Percentiles rank a stretch among this genome's conserved stretches.
phyloP scores from a whole-genome alignment of 2,329 filamentous ascomycete species.

The Zymoseptoria tritici region DNA sequence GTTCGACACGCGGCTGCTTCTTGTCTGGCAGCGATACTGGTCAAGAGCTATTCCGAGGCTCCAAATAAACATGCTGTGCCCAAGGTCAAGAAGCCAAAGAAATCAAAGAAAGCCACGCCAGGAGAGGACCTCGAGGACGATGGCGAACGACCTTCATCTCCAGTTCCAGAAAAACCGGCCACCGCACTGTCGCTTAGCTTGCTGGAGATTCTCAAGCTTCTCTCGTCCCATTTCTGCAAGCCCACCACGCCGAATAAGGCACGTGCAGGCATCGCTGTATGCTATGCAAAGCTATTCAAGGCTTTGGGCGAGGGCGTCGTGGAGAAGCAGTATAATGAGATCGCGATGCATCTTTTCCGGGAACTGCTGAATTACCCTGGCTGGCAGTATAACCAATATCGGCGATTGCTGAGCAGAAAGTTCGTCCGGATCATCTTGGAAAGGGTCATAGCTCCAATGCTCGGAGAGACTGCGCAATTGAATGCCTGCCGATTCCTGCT shows the following conservation, averaged over 20 bases:
- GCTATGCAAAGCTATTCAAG: slow-evolving; percentile 74
- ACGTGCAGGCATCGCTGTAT: slow-evolving; percentile 75
- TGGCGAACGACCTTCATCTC: slow-evolving; percentile 62
- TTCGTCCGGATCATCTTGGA: slow-evolving; percentile 80
- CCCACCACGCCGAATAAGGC: slow-evolving; percentile 70
- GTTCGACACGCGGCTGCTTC: slow-evolving; percentile 82
- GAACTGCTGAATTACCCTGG: slow-evolving; percentile 71
- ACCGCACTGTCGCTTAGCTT: slow-evolving; percentile 66
- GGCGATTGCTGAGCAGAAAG: slow-evolving; percentile 73
- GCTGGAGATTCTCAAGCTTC: slow-evolving; percentile 65
- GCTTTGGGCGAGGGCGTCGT: slow-evolving; percentile 75
- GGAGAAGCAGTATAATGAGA: slow-evolving; percentile 71
- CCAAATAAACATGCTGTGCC: slow-evolving; percentile 45
- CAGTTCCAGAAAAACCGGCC: slow-evolving; percentile 65
- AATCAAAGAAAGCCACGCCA: slow-evolving; percentile 60
- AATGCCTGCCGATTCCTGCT: slow-evolving; percentile 73
- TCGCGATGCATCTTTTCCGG: slow-evolving; percentile 71
- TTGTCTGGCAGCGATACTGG: slow-evolving; percentile 73
- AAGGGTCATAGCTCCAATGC: slow-evolving; percentile 71
- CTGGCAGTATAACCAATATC: slow-evolving; percentile 78
- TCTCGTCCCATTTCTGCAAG: slow-evolving; percentile 75
- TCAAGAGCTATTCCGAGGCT: slow-evolving; percentile 68
- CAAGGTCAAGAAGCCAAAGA: slow-evolving; percentile 63
- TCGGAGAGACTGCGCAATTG: slow-evolving; percentile 84
- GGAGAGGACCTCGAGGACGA: slow-evolving; percentile 60